These are phyloP conservation scores for Gardenia jasminoides DNA, from an alignment of 257 asterid species.

Conservation along the genomic window DNA sequence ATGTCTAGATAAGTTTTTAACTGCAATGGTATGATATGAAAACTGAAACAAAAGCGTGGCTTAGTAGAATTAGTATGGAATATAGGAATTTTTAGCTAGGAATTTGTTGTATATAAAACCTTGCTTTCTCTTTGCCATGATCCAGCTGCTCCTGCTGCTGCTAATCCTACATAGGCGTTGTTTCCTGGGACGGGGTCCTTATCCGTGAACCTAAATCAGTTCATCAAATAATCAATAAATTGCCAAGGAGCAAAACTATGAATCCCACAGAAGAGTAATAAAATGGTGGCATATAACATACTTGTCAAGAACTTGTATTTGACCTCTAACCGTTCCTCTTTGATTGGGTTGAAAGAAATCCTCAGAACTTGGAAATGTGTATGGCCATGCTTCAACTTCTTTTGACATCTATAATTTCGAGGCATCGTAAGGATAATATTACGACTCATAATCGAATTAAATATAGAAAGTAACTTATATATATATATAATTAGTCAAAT, in stretches of 20 bases:
- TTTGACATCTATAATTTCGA: conserved; percentile 38
- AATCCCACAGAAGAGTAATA: neutral
- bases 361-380: conserved; percentile 46
- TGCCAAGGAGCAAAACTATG: neutral
- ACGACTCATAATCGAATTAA: too few species aligned
- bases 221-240: too few species aligned
- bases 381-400: conserved; percentile 65
- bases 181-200: conserved; percentile 24
- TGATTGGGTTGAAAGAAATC: conserved; percentile 44
- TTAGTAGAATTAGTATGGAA: too few species aligned
- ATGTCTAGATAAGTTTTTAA: too few species aligned
- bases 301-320: conserved; percentile 53
- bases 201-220: conserved; percentile 33
- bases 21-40: too few species aligned
- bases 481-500: too few species aligned
- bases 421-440: neutral
- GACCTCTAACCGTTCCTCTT: conserved; percentile 56
- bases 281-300: neutral
- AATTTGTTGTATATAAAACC: conserved; percentile 25
- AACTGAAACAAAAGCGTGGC: too few species aligned
- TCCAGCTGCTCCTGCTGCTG: conserved; percentile 48
- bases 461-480: too few species aligned
- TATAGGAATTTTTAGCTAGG: neutral
- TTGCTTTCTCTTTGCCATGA: conserved; percentile 80
- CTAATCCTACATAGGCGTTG: conserved; percentile 66